Evolutionary conservation across 257 asterid genomes (phyloP), one percentile per base, ranked within the genome.

Genomic region (Nicotiana tomentosiformis): DNA sequence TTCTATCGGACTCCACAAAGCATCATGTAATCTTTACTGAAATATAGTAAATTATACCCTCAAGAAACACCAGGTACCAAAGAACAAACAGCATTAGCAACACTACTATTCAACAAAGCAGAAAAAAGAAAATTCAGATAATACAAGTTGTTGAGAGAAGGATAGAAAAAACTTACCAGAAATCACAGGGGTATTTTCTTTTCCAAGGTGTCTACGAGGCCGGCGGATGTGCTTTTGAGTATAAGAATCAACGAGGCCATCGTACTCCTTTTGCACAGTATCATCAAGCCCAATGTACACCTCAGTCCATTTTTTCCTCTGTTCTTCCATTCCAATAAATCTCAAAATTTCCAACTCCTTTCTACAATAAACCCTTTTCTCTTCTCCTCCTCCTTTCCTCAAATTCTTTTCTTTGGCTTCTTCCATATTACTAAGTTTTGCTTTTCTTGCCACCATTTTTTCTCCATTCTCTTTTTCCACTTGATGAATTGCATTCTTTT

Each of bases 301-400:
- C 87, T 91, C 94, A 78, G 84, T 49, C 98, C 98, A 95, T 86
- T 81, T 91, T 88, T 84, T 89, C 93, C 77, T 92, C 85, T 95
- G 98, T 32, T 82, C 90, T 66, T 93, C 97, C 51, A 84, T 1
- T 39, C 84, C 88, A 83, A 86, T 85, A 83, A 84, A 90, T 90
- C 97, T 92, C 89, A 91, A 61, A 39, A 83, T 89, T 88, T 84
- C 92, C 93, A 95, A 76, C 88, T 90, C 97, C 85, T 85, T 85
- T 69, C 92, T 88, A 32, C 92, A 80, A 78, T 95, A 92, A 83
- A 82, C 81, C 46, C 88, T 90, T 78, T 82, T 84, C 82, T 87
- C 84, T 81, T 84, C 91, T 15, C 80, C 91, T 16, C 81, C 85
- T 78, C 18, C 17, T 53, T 64, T 83, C 88, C 80, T 14, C 43